Conservation (phyloP, 2,329 filamentous ascomycete genomes). For the Xylariaceae sp. region DNA sequence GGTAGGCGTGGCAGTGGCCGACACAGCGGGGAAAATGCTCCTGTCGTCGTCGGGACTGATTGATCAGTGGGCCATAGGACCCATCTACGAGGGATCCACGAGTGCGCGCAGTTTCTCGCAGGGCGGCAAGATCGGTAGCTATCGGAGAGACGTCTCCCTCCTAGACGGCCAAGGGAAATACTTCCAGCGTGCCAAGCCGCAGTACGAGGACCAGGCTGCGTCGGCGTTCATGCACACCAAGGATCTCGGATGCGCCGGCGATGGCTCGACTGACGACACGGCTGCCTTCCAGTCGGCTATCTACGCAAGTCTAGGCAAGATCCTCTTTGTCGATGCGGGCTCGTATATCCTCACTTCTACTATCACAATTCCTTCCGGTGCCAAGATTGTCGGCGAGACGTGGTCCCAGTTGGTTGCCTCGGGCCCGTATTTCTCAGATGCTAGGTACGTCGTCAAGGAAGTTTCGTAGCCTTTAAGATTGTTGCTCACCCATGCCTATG, state of each 20-base stretch:
- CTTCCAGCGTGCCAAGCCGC: constrained; percentile 78
- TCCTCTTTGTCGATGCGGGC: constrained; percentile 68
- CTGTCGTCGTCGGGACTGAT: constrained; percentile 42
- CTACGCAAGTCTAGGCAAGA: constrained; percentile 48
- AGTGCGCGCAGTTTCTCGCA: constrained; percentile 54
- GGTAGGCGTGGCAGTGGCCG: constrained; percentile 54
- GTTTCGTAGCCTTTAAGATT: no score
- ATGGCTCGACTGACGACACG: constrained; percentile 79
- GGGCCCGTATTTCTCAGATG: constrained; percentile 57
- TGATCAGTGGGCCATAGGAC: constrained; percentile 69
- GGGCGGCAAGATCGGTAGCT: constrained; percentile 48
- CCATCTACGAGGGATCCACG: constrained; percentile 59
- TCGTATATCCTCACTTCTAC: constrained; percentile 67
- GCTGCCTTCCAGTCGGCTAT: constrained; percentile 71
- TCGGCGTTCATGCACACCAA: constrained; percentile 73
- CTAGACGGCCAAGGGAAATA: constrained; percentile 57
- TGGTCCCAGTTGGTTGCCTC: constrained; percentile 59
- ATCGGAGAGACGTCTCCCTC: constrained; percentile 60
- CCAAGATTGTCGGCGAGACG: constrained; percentile 65
- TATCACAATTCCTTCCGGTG: constrained; percentile 53
- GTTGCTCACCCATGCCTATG: no score
- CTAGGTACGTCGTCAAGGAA: constrained; percentile 61
- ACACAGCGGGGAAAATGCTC: constrained; percentile 51
- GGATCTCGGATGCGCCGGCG: constrained; percentile 70
- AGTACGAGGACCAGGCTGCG: constrained; percentile 68